Conservation (phyloP, 768 basidiomycete species). For the Agaricus subrufescens region DNA sequence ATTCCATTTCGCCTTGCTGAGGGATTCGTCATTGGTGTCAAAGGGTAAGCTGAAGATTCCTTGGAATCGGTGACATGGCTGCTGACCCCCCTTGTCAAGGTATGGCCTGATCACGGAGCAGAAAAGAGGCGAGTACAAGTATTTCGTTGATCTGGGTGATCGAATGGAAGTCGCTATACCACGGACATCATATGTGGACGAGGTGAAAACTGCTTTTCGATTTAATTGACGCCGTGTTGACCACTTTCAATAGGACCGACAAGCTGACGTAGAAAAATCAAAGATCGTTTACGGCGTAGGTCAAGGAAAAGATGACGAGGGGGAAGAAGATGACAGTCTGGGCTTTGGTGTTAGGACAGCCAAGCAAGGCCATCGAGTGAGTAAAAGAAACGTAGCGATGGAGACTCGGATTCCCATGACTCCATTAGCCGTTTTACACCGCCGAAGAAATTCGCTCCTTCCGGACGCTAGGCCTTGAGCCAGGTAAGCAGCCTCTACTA, state of each 20-base stretch:
- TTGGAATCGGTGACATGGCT: background rate
- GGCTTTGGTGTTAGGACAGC: conserved; percentile 36
- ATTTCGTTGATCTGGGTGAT: conserved; percentile 77
- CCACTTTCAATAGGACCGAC: conserved; percentile 27
- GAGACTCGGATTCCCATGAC: conserved; percentile 4
- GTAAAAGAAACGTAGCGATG: conserved; percentile 9
- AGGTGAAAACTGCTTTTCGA: conserved; percentile 36
- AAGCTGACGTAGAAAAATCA: conserved; percentile 40
- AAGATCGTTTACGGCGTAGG: conserved; percentile 43
- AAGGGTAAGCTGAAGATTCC: conserved; percentile 50
- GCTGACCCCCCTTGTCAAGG: conserved; percentile 31
- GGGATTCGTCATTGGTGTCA: conserved; percentile 72
- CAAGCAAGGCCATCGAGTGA: conserved; percentile 48
- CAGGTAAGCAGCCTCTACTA: conserved; percentile 42
- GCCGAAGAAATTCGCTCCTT: conserved; percentile 80
- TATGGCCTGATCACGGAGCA: conserved; percentile 89
- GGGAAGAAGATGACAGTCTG: conserved; percentile 25
- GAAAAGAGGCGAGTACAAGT: conserved; percentile 76
- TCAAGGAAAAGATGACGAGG: conserved; percentile 37
- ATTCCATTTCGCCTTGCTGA: conserved; percentile 77
- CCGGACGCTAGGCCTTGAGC: conserved; percentile 74
- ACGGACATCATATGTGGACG: conserved; percentile 72
- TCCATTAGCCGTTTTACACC: conserved; percentile 71
- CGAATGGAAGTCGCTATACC: conserved; percentile 70
- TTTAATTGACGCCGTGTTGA: background rate